Base-by-base conservation (phyloP, 805 yeast genomes). In the Nakazawaea ambrosiae region DNA sequence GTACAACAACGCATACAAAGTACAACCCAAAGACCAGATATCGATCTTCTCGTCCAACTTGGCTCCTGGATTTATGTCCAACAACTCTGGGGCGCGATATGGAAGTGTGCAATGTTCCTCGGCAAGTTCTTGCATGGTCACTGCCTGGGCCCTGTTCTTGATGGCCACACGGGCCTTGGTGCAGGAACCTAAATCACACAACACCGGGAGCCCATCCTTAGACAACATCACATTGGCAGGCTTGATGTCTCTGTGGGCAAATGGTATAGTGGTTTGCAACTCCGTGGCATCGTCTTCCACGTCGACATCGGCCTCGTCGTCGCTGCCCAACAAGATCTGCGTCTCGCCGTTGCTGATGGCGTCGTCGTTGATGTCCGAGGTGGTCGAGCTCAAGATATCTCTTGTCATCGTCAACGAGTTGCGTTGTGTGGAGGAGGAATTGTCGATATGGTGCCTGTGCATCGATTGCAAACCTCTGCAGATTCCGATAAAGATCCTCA, bases 1-100 rank as follows among this genome's bases (percentile, higher is more conserved):
- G 60, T 83, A 89, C 56, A 90, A 67, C 46, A 85, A 60, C 1
- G 88, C 75, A 56, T 84, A 89, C 14, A 87, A 54, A 1, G 87
- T 66, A 51, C 96, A 87, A 0, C 97, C 97, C 20, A 89, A 57
- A 3, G 95, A 81, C 97, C 97, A 89, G 19, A 90, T 75, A 56
- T 89, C 97, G 4, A 83, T 78, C 42, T 73, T 72, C 49, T 85
- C 95, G 44, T 78, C 77, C 31, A 89, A 66, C 5, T 58, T 58
- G n/a, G 73, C 57, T 29, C 81, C 80, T 1, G 85, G 71, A 31
- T 74, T 75, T 27, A 87, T 81, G 50, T 87, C 90, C 41, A 89
- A 60, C 32, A 90, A 64, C 53, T 89, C 97, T 0, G 97, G 97
- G 0, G 97, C 95, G 28, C 95, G 65, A 55, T 82, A 90, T 1